Evolutionary conservation across 2,329 filamentous ascomycete genomes (phyloP), one percentile per base, ranked within the genome.

Genomic region (Penicillium sp.): DNA sequence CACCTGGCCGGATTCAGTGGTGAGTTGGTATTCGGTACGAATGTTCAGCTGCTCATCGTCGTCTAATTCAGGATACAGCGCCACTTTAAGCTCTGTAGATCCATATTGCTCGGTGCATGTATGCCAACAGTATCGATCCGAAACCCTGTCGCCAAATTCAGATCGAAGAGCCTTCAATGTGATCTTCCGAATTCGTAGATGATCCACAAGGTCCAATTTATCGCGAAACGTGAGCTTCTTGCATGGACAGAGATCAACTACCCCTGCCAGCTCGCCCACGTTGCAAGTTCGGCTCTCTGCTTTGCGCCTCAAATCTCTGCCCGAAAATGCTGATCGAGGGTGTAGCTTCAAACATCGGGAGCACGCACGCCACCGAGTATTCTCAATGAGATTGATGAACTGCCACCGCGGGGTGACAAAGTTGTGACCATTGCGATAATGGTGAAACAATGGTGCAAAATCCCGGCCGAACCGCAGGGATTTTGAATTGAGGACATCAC

Each of bases 171-270:
- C 45, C 12, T 42, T 39, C 8, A 61, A 35, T 0, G 61, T 44
- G 18, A 47, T 50, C 37, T 57, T 51, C 4, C 61, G 55, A 29
- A 59, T 42, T 25, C 53, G 52, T 18, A 65, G 29, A 9, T 61
- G 50, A n/a, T 64, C 55, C 5, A 57, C 38, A 2, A 66, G 52
- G 12, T 65, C 57, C 29, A 59, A 34, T 37, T 62, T 66, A 39
- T 65, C 62, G 4, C 54, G 57, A 39, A 60, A 65, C 0, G 62
- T 66, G 39, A 66, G 37, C 42, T 66, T 66, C 35, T 59, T 62
- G 56, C 62, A 66, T 7, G 62, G 62, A 34, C 62, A 66, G 17
- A 66, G 35, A 27, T 66, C 62, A 26, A 66, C 61, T 28, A 66
- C 47, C 4, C 62, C 62, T 12, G 62, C 61, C 11, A 57, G 39